Evolutionary conservation across 2,329 filamentous ascomycete species (phyloP), one percentile per base, ranked within the genome.

Genomic region (Alternaria angustiovoidea): DNA sequence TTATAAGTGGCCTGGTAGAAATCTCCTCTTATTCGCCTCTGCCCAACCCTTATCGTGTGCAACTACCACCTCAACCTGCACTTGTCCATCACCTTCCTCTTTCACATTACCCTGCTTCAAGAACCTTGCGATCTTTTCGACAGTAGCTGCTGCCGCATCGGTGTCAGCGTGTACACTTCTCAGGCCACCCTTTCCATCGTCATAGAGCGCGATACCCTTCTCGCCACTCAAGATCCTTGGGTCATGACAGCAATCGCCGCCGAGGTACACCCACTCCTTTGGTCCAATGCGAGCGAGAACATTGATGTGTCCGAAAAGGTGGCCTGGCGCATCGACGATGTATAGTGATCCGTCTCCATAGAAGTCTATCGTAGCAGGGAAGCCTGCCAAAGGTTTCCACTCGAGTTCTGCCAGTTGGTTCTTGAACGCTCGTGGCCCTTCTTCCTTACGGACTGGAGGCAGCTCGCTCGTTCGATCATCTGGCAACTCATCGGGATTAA

Each of bases 161-260:
- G 79, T 82, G 70, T 87, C 78, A 9, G 81, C 75, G 74, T 87
- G 85, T 48, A 87, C 84, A 65, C 84, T 85, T 47, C 83, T 73
- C 54, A 73, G 44, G 4, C 78, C 76, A 1, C 84, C 83, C 22
- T 72, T 73, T 2, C 78, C 79, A 63, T 84, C 81, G 47, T 81
- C 76, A 72, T 83, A 87, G 54, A 81, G 70, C 2, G 84, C 85
- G 52, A 87, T 84, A 0, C 76, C 81, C 63, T 80, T 84, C 68
- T 86, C 84, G 0, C 84, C 83, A 1, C 73, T 81, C 69, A 87
- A 69, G 2, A 87, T 78, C 39, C 85, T 69, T 0, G 74, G 73
- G 67, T 87, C 84, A 64, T 87, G 85, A 61, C 82, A 87, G 32
- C 82, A 81, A 66, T 87, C 85, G 0, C 84, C 85, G 7, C 80